Evolutionary conservation across 2,329 filamentous ascomycete genomes (phyloP).

Genomic region (Mycosphaerella sp.): DNA sequence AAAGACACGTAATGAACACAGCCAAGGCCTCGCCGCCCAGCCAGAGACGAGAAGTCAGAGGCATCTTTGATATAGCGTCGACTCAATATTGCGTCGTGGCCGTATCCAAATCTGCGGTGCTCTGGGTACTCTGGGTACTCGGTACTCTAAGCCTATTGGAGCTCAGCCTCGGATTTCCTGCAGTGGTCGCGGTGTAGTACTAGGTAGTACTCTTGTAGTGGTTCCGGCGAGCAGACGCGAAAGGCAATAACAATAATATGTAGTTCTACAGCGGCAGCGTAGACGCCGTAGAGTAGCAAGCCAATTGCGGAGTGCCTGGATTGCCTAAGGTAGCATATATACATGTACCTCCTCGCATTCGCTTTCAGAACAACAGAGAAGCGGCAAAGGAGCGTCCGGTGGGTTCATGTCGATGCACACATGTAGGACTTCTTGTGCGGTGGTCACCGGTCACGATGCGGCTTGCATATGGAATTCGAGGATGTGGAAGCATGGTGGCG

Average conservation of each 20-base stretch:
- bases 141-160: conserved; percentile 1
- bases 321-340: not conserved
- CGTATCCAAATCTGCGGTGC: not conserved
- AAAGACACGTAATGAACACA: conserved; percentile 8
- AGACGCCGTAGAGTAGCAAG: not conserved
- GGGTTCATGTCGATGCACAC: not conserved
- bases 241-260: too few relatives aligned
- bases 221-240: too few relatives aligned
- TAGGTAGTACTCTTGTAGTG: too few relatives aligned
- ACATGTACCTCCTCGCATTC: not conserved
- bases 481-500: not conserved
- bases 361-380: not conserved
- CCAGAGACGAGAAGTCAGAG: not conserved
- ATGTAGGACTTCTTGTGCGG: not conserved
- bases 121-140: not conserved
- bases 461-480: not conserved
- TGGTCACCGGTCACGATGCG: not conserved
- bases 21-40: not conserved
- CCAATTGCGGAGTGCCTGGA: not conserved
- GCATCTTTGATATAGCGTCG: not conserved
- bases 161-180: conserved; percentile 4
- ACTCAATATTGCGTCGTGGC: not conserved
- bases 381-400: not conserved
- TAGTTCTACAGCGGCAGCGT: too few relatives aligned
- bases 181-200: not conserved